Conservation (phyloP, 208 protist species). For the Acanthamoeba royreba region DNA sequence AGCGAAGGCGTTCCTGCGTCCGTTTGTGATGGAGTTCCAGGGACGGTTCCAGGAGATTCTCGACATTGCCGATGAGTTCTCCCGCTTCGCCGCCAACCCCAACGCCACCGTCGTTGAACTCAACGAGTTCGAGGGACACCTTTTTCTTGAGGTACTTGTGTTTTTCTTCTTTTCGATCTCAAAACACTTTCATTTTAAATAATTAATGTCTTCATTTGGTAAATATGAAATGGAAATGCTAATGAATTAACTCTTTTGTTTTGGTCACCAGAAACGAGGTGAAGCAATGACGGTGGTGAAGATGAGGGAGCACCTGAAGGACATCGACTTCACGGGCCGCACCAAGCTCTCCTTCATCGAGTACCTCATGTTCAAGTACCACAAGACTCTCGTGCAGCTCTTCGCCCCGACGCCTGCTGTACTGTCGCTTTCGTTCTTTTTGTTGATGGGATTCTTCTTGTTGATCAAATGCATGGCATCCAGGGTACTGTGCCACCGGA, state of each 20-base stretch:
- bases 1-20: neutral
- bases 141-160: neutral
- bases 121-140: neutral
- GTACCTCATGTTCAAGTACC: slow-evolving; percentile 28
- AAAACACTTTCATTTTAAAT: neutral
- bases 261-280: neutral
- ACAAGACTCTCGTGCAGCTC: slow-evolving; percentile 1
- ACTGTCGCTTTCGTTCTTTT: neutral
- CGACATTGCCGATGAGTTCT: neutral
- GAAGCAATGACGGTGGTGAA: neutral
- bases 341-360: neutral
- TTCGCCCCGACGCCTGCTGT: neutral
- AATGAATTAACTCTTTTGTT: neutral
- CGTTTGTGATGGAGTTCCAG: neutral
- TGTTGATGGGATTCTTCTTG: too few species aligned
- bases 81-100: neutral
- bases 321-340: neutral
- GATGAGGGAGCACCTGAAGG: neutral
- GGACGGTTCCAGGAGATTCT: slow-evolving; percentile 4
- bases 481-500: neutral
- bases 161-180: neutral
- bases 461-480: neutral
- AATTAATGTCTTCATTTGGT: neutral
- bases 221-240: too few species aligned
- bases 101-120: neutral